Conservation (phyloP, 83 land plant species). For the Picea mariana region DNA sequence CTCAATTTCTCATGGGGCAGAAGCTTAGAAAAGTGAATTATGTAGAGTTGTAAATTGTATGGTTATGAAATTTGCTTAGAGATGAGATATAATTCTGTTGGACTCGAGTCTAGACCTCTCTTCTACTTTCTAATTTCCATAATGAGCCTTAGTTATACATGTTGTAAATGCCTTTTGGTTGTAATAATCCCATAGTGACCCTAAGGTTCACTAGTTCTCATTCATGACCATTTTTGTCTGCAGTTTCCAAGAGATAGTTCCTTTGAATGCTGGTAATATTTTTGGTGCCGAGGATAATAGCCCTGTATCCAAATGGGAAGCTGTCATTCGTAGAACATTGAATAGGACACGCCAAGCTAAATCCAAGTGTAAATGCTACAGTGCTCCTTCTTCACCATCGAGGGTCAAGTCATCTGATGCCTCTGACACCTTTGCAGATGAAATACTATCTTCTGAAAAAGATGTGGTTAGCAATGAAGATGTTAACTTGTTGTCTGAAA, state of each 20-base stretch:
- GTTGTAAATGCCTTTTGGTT: neutral
- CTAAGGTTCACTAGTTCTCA: slow-evolving; percentile 7
- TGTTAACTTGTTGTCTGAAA: slow-evolving; percentile 41
- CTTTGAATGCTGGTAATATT: slow-evolving; percentile 81
- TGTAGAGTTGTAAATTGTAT: no score
- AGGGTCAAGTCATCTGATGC: slow-evolving; percentile 59
- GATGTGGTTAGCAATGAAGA: slow-evolving; percentile 50
- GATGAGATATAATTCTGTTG: no score
- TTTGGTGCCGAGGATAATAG: slow-evolving; percentile 79
- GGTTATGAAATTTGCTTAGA: no score
- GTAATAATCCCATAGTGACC: neutral
- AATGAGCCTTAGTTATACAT: neutral
- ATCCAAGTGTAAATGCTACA: slow-evolving; percentile 44
- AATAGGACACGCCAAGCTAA: slow-evolving; percentile 32
- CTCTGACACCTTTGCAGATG: slow-evolving; percentile 43
- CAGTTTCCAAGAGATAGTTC: slow-evolving; percentile 87
- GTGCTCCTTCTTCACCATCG: slow-evolving; percentile 75
- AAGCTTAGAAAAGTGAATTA: no score
- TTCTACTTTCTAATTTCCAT: neutral
- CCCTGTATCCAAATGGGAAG: slow-evolving; percentile 68
- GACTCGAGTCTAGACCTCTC: neutral
- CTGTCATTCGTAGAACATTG: slow-evolving; percentile 64
- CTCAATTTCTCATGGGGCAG: no score
- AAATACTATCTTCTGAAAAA: slow-evolving; percentile 25
- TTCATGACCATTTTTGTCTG: neutral